Base-by-base conservation (phyloP, 2,329 filamentous ascomycete species). In the Thielaviopsis punctulata region DNA sequence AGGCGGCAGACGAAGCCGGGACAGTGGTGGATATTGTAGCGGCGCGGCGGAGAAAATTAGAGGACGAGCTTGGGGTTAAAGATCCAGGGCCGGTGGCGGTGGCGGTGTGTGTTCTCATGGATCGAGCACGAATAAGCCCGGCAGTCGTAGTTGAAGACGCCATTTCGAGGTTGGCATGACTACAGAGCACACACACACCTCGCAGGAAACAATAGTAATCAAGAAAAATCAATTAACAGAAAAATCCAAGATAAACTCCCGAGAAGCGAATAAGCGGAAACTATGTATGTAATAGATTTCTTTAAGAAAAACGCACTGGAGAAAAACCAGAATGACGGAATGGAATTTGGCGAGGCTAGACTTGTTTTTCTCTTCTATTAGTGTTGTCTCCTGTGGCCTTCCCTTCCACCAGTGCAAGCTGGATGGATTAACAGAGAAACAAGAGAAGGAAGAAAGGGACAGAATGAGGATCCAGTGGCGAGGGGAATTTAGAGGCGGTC, bases 121-220 rank as follows among this genome's bases (percentile, higher is more conserved):
- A 45, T 50, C 52, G 52, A 41, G 52, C 49, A 25, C 47, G 52
- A 47, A 49, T 23, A 50, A 50, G 43, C 36, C 52, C 41, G 24
- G 47, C 27, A 23, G 52, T 45, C 19, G 47, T 49, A 21, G 41
- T 45, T 46, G 52, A 45, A 18, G 52, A 49, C n/a, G 47, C 39
- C 52, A 53, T 53, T 48, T 24, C 36, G 47, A 15, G n/a, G 4
- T 49, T 45, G 18, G 52, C 52, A 53, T 53, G 52, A 47, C 52
- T 49, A 24, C 27, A 22, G 23, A 15, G 23, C 45, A 46, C 22
- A 41, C n/a, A 21, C 18, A 53, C 30, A 36, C 30, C 30, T 36
- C 30, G 30, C 30, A 36, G 13, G n/a, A 36, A 36, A n/a, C 13
- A 36, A n/a, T 15, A n/a, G 2, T 4, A 3, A 36, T 3, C 4